Base-by-base conservation (phyloP, 2,329 filamentous ascomycete species). In the Nemania sp. region DNA sequence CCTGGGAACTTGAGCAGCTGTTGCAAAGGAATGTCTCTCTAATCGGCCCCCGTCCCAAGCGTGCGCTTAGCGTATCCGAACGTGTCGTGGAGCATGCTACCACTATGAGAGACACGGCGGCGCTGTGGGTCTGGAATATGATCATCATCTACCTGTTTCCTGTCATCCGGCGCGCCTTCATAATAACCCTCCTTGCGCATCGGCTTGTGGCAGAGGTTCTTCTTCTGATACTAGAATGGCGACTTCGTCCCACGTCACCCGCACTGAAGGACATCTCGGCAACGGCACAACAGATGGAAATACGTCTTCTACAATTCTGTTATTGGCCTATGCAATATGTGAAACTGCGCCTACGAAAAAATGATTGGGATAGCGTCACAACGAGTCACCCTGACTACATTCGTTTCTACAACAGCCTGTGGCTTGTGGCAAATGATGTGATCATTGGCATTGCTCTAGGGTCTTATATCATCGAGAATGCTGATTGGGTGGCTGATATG, bases 281-380 rank as follows among this genome's bases (percentile, higher is more conserved):
- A 12, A 97, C 93, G 0, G 94, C 94, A 20, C 94, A 99, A 70
- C 94, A 99, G 72, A 86, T 99, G 30, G 94, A 99, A 72, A 97
- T 99, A 61, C 89, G 94, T 5, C 80, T 99, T 19, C 91, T 97
- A 69, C 94, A 99, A 69, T 97, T 97, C 68, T 97, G 93, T 73
- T 99, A 99, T 71, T 97, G 93, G 92, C 95, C 94, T 2, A 91
- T 96, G 73, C 93, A 99, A 70, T 97, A 97, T 68, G 81, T 93
- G 37, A 97, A 91, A 14, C 73, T 99, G 41, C 87, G 92, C n/a
- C 86, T 90, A 67, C 82, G 92, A 33, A 95, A 96, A 68, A 86
- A 87, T 59, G 91, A 96, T 64, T 97, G 94, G 93, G 90, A 91
- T 54, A 97, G 93, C 69, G 89, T 97, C 50, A 97, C 92, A 0